These are phyloP conservation scores for Chytridiales sp. DNA, from an alignment of 371 early-diverging fungal species.

Conservation along the genomic window DNA sequence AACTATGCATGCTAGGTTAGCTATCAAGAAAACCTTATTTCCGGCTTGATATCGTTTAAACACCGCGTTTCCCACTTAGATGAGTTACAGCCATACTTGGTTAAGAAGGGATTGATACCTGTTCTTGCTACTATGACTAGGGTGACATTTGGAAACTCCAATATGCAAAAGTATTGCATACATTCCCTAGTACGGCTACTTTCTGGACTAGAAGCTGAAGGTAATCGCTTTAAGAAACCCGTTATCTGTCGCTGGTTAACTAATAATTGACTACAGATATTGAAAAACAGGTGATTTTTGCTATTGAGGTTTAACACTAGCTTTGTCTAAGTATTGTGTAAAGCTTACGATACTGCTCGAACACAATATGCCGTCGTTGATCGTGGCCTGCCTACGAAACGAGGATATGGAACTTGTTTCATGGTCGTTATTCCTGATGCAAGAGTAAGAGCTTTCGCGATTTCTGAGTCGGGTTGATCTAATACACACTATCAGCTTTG, in stretches of 20 bases:
- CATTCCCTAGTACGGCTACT: slow-evolving; percentile 78
- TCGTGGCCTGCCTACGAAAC: slow-evolving; percentile 67
- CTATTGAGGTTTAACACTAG: not conserved
- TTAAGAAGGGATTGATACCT: slow-evolving; percentile 59
- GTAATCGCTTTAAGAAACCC: too few relatives aligned
- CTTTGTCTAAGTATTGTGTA: not conserved
- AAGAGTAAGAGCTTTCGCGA: slow-evolving; percentile 60
- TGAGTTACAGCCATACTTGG: slow-evolving; percentile 11
- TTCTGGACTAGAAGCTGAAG: slow-evolving; percentile 55
- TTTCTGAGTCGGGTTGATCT: not conserved
- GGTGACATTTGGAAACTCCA: slow-evolving; percentile 74
- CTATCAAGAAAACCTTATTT: not conserved
- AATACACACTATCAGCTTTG: slow-evolving; percentile 13
- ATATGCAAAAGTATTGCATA: slow-evolving; percentile 80
- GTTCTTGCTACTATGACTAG: slow-evolving; percentile 69
- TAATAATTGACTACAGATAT: not conserved
- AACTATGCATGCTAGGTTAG: slow-evolving; percentile 66
- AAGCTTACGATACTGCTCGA: slow-evolving; percentile 51
- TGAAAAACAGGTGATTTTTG: not conserved
- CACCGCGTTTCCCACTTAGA: not conserved
- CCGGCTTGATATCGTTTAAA: not conserved
- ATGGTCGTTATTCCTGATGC: slow-evolving; percentile 78
- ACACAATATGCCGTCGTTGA: slow-evolving; percentile 64
- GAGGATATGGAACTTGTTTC: slow-evolving; percentile 80
- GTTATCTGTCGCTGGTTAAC: not conserved